Evolutionary conservation across 495 filamentous ascomycete genomes (phyloP).

Genomic region (Talaromyces stipitatus): DNA sequence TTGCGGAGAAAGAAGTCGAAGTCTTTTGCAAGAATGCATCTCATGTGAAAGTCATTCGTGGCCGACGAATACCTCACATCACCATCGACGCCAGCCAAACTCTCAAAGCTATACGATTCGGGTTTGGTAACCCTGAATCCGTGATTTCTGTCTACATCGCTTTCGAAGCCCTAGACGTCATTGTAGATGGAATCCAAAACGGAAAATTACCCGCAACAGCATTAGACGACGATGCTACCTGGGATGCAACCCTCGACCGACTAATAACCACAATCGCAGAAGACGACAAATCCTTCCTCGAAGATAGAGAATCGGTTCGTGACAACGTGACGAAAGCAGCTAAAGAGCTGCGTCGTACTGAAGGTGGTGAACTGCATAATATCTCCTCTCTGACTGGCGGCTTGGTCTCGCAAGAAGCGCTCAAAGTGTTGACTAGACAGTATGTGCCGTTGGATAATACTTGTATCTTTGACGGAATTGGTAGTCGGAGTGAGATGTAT

Average conservation of each 20-base stretch:
- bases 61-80: conserved; percentile 44
- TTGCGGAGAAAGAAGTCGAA: conserved; percentile 74
- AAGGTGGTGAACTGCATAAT: conserved; percentile 88
- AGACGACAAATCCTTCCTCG: conserved; percentile 39
- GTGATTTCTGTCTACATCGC: conserved; percentile 75
- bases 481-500: conserved; percentile 69
- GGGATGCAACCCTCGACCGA: conserved; percentile 37
- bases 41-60: conserved; percentile 80
- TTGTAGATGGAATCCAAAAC: conserved; percentile 35
- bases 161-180: conserved; percentile 55
- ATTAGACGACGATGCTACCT: conserved; percentile 27
- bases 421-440: conserved; percentile 94
- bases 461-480: conserved; percentile 85
- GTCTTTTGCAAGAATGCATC: conserved; percentile 93
- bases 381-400: conserved; percentile 86
- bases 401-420: conserved; percentile 88
- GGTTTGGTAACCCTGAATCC: conserved; percentile 41
- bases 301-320: conserved; percentile 28
- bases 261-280: conserved; percentile 33
- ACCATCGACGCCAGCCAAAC: conserved; percentile 22
- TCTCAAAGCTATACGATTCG: conserved; percentile 23
- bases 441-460: conserved; percentile 94
- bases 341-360: conserved; percentile 64
- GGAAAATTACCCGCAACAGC: conserved; percentile 11
- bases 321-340: conserved; percentile 45